A percentile compares a stretch with the other conserved stretches of the same genome.
These are phyloP conservation scores for Nicotiana undulata DNA, from an alignment of 257 asterid genomes.

Conservation along the genomic window DNA sequence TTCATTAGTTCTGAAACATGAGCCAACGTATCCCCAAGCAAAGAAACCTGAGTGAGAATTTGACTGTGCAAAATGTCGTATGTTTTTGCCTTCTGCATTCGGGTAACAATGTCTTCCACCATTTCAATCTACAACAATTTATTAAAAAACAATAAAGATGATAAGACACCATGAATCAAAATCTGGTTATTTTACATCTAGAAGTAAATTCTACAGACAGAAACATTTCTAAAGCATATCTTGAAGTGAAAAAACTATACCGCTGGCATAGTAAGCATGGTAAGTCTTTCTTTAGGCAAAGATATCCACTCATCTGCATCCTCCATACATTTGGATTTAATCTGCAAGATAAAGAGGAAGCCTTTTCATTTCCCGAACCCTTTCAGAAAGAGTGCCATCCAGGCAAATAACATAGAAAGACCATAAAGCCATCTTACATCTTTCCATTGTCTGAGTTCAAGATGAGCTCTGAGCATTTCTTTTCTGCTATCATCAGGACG, in stretches of 20 bases:
- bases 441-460: conserved; percentile 46
- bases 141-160: not conserved
- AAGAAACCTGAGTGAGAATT: conserved; percentile 55
- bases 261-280: conserved; percentile 27
- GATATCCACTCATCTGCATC: conserved; percentile 41
- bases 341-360: conserved; percentile 49
- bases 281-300: conserved; percentile 31
- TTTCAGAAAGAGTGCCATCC: not conserved
- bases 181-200: not conserved
- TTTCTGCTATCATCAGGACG: conserved; percentile 25
- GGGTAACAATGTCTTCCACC: conserved; percentile 47
- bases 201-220: not conserved
- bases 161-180: not conserved
- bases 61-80: conserved; percentile 46
- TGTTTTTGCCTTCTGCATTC: conserved; percentile 50
- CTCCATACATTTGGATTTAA: conserved; percentile 42
- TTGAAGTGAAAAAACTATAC: conserved; percentile 25
- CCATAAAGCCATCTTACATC: conserved; percentile 46
- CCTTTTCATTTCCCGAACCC: not conserved
- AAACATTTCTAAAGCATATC: conserved; percentile 6
- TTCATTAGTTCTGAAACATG: conserved; percentile 4
- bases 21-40: conserved; percentile 7
- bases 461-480: conserved; percentile 19
- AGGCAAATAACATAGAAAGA: not conserved
- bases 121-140: conserved; percentile 46